phyloP scores from a whole-genome alignment of 2,329 filamentous ascomycete genomes.

The Tothia fuscella region DNA sequence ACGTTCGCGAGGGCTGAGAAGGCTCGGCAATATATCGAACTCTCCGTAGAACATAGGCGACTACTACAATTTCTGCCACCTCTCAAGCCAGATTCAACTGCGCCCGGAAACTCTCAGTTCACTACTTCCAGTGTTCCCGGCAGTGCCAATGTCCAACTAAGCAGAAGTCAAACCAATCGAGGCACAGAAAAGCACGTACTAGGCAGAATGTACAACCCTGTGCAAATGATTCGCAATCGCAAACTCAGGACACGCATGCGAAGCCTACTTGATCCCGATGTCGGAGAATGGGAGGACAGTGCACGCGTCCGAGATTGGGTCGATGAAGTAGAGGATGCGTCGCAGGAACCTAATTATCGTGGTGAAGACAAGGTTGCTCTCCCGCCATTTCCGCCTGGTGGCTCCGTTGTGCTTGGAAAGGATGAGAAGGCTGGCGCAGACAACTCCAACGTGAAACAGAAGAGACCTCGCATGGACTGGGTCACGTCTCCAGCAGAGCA shows the following conservation, averaged over 20 bases:
- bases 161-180: conserved; percentile 22
- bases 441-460: conserved; percentile 43
- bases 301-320: conserved; percentile 65
- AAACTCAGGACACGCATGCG: conserved; percentile 73
- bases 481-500: conserved; percentile 70
- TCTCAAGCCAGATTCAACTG: conserved; percentile 40
- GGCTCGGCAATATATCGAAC: conserved; percentile 72
- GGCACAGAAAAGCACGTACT: conserved; percentile 29
- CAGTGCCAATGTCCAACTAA: conserved; percentile 24
- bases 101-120: conserved; percentile 29
- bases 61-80: conserved; percentile 70
- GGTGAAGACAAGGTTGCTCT: conserved; percentile 23
- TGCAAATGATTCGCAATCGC: conserved; percentile 86
- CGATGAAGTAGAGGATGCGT: conserved; percentile 47
- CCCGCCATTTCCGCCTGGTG: conserved; percentile 16
- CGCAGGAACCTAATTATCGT: conserved; percentile 26
- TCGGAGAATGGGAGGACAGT: conserved; percentile 66
- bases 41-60: conserved; percentile 72
- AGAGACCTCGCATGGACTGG: conserved; percentile 75
- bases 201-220: conserved; percentile 72
- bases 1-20: conserved; percentile 75
- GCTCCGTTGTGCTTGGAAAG: not conserved
- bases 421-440: conserved; percentile 15
- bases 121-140: conserved; percentile 30
- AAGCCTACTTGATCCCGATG: conserved; percentile 58